These are phyloP conservation scores for Apocynum venetum DNA, from an alignment of 257 asterid species.

Conservation along the genomic window DNA sequence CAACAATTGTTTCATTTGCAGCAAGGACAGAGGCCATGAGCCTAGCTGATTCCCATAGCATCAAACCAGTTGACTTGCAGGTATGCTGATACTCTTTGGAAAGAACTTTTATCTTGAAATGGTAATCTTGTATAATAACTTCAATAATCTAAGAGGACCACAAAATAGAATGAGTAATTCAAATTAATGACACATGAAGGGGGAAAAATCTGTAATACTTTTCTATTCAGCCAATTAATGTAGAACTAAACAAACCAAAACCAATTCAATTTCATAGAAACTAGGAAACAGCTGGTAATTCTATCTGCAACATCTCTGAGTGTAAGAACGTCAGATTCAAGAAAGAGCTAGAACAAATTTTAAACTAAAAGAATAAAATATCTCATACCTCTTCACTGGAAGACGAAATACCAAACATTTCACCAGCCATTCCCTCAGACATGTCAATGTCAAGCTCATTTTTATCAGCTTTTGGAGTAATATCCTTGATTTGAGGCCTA, in stretches of 20 bases:
- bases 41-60: constrained; percentile 96
- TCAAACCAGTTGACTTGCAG: constrained; percentile 87
- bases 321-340: background rate
- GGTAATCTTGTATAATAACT: constrained; percentile 35
- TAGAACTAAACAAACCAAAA: background rate
- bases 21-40: constrained; percentile 82
- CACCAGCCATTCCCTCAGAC: constrained; percentile 72
- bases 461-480: constrained; percentile 24
- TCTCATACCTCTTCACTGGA: constrained; percentile 63
- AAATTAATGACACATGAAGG: background rate
- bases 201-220: background rate
- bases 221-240: background rate
- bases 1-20: constrained; percentile 47
- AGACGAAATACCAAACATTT: constrained; percentile 65
- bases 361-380: constrained; percentile 4
- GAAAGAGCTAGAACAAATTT: background rate
- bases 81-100: constrained; percentile 88
- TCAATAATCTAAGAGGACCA: constrained; percentile 44
- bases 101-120: constrained; percentile 69
- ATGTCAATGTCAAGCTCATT: constrained; percentile 54
- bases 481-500: constrained; percentile 27
- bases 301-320: background rate
- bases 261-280: background rate
- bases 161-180: background rate
- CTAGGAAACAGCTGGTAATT: background rate